Base-by-base conservation (phyloP, 2,329 filamentous ascomycete genomes). In the Stagonosporopsis vannaccii region DNA sequence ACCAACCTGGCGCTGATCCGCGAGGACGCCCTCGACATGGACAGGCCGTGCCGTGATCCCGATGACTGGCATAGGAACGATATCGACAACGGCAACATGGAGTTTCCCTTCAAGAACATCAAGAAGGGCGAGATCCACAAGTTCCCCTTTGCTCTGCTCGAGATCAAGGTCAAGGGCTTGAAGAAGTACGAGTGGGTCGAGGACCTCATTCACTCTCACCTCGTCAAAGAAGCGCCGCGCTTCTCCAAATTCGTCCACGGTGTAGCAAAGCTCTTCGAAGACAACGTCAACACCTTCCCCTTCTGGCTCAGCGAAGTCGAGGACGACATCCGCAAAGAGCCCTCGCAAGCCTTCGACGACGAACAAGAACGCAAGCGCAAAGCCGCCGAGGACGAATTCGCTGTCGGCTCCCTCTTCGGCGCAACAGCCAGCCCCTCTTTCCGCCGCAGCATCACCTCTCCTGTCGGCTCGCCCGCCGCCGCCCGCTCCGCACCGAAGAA, bases 181-280 rank as follows among this genome's bases (percentile, higher is more conserved):
- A 92, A 91, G 76, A 86, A 87, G 51, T 89, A 90, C 4, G 85
- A 88, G 61, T 99, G 95, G 95, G 83, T 98, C 30, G 86, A 92
- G 65, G 95, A 99, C 65, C 80, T 99, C 65, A 97, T 96, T 86
- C 84, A 86, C 48, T 97, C 92, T 5, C 94, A 99, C 75, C 84
- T 99, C 4, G 90, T 99, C 61, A 92, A 97, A 73, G 87, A 92
- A 41, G 88, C 90, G 0, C 91, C 93, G 1, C 87, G 90, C 46
- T 99, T 99, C 79, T 97, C 92, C 68, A 99, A 99, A 76, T 99
- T 98, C 67, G 90, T 96, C 2, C 94, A 99, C 69, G 95, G 95
- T 59, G 88, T 96, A 4, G 93, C 94, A 7, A 88, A 89, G 35
- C 83, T 99, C 2, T 98, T 98, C 66, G 95, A 98, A 69, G 80